Conservation (phyloP, 495 filamentous ascomycete species). For the Sphaerosporella brunnea region DNA sequence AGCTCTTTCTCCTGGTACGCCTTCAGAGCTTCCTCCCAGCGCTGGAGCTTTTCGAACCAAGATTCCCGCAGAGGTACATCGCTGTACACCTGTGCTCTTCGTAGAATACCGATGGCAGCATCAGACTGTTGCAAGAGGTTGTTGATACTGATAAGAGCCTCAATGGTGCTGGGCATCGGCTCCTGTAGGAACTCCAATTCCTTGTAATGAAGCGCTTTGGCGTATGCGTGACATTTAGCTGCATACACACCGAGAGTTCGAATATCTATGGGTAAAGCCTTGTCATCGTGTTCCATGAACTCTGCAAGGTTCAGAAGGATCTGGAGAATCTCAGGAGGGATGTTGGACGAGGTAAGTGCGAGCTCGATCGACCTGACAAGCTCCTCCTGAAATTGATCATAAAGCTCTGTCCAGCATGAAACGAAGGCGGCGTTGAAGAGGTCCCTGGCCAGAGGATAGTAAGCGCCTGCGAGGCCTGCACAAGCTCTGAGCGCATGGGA, state of each 20-base stretch:
- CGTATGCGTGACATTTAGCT: constrained; percentile 88
- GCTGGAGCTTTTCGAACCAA: constrained; percentile 95
- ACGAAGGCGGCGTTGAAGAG: constrained; percentile 97
- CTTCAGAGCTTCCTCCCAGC: constrained; percentile 93
- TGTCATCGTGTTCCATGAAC: constrained; percentile 99
- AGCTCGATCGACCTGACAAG: constrained; percentile 87
- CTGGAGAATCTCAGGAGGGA: constrained; percentile 86
- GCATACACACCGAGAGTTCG: constrained; percentile 81
- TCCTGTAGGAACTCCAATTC: constrained; percentile 96
- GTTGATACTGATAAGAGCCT: constrained; percentile 95
- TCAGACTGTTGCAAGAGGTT: constrained; percentile 96
- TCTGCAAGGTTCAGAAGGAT: constrained; percentile 90
- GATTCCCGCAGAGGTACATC: constrained; percentile 84
- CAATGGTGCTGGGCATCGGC: constrained; percentile 84
- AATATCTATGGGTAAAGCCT: constrained; percentile 93
- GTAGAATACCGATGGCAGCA: constrained; percentile 88
- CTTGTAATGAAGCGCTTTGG: constrained; percentile 96
- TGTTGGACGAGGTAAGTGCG: constrained; percentile 77
- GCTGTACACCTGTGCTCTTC: constrained; percentile 83
- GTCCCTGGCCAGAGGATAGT: constrained; percentile 77
- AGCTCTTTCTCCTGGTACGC: constrained; percentile 69
- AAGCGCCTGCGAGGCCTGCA: constrained; percentile 73
- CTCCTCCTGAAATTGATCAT: constrained; percentile 87
- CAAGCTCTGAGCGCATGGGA: constrained; percentile 88
- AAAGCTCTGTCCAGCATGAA: constrained; percentile 95